A percentile compares a stretch with the other conserved stretches of the same genome.
Evolutionary conservation across 83 land plant genomes (phyloP).

Genomic region (Isoetes engelmannii): DNA sequence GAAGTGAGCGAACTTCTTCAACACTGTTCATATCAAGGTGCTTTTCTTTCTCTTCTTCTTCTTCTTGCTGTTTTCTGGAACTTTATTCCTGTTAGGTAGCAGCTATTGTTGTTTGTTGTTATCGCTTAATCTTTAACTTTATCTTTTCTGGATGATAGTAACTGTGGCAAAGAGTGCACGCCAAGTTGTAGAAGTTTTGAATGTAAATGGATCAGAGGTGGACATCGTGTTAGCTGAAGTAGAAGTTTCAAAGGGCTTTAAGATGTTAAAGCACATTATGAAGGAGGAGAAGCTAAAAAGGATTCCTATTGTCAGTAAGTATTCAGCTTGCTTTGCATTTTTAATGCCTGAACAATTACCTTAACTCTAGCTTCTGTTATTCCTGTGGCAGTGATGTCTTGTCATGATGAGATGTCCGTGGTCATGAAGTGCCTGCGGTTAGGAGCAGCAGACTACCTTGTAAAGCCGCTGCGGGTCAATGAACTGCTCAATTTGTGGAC

Average conservation of each 20-base stretch:
- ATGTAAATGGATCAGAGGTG: slow-evolving; percentile 20
- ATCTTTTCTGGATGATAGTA: too few species aligned
- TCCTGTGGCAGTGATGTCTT: slow-evolving; percentile 62
- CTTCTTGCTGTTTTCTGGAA: too few species aligned
- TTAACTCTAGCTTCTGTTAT: not conserved
- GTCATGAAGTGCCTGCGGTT: slow-evolving; percentile 1
- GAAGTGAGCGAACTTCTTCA: slow-evolving; percentile 45
- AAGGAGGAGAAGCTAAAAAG: slow-evolving; percentile 23
- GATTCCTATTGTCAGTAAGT: too few species aligned
- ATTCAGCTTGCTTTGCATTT: not conserved
- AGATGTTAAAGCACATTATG: slow-evolving; percentile 55
- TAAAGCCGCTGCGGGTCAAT: slow-evolving; percentile 50
- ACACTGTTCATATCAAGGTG: slow-evolving; percentile 76
- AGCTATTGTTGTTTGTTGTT: too few species aligned
- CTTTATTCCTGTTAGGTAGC: too few species aligned
- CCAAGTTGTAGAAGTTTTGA: too few species aligned
- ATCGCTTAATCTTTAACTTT: too few species aligned
- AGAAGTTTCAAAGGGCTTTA: slow-evolving; percentile 60
- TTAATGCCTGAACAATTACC: not conserved
- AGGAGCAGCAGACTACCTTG: slow-evolving; percentile 61
- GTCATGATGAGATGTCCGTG: slow-evolving; percentile 69
- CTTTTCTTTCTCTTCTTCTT: too few species aligned
- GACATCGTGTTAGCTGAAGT: slow-evolving; percentile 72
- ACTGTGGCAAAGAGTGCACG: too few species aligned
- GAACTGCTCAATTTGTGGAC: slow-evolving; percentile 86